A percentile compares a stretch with the other conserved stretches of the same genome.
Evolutionary conservation across 805 yeast genomes (phyloP).

Genomic region (Teunomyces stri): DNA sequence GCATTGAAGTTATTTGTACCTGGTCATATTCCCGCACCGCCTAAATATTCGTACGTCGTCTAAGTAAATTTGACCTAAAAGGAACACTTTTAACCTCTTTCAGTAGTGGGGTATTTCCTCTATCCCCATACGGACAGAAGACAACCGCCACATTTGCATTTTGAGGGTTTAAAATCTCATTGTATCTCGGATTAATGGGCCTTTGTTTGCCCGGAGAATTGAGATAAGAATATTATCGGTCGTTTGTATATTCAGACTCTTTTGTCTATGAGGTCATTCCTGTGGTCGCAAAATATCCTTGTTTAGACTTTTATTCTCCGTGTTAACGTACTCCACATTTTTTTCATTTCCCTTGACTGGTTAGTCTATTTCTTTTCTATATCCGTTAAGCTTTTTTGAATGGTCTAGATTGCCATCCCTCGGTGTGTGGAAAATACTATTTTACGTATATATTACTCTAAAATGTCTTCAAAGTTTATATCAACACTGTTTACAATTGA

Average conservation of each 20-base stretch:
- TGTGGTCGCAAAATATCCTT: neutral
- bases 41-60: neutral
- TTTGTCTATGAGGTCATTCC: constrained; percentile 1
- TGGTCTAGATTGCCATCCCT: constrained; percentile 1
- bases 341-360: constrained; percentile 1
- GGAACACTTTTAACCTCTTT: neutral
- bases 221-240: constrained; percentile 1
- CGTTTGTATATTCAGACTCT: neutral
- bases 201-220: neutral
- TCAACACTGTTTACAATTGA: neutral
- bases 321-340: neutral
- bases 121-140: neutral
- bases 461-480: neutral
- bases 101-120: neutral
- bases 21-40: neutral
- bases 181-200: neutral
- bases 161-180: neutral
- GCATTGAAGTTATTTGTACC: neutral
- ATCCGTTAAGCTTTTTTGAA: constrained; percentile 1
- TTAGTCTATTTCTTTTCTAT: neutral
- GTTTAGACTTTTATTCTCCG: neutral
- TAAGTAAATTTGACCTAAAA: neutral
- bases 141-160: neutral
- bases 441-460: neutral
- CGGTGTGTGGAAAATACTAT: neutral